Conservation (phyloP, 768 basidiomycete species). For the Agrocybe chaxingu region DNA sequence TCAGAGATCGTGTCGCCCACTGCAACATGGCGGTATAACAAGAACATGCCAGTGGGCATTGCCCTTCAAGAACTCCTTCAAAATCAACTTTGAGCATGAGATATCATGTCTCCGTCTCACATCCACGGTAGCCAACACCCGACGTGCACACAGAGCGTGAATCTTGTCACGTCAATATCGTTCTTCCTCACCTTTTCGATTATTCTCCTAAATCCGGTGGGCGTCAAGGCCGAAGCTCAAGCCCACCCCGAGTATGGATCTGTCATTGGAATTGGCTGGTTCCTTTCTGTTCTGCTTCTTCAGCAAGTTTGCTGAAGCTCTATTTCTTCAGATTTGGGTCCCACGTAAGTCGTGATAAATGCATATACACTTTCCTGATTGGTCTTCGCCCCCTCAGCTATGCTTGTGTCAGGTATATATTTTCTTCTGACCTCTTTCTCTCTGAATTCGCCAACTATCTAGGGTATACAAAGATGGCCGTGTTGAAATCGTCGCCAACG, state of each 20-base stretch:
- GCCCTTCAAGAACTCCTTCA: too few species aligned
- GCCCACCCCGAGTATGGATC: constrained; percentile 63
- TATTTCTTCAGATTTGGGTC: constrained; percentile 62
- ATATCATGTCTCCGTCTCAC: constrained; percentile 63
- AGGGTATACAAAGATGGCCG: constrained; percentile 49
- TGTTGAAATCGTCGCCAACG: constrained; percentile 81
- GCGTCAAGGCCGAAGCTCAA: constrained; percentile 36
- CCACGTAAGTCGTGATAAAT: constrained; percentile 46
- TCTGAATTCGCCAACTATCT: constrained; percentile 17
- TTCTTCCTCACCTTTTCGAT: constrained; percentile 56
- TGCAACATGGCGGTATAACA: too few species aligned
- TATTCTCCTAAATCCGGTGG: constrained; percentile 64
- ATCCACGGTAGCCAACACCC: constrained; percentile 48
- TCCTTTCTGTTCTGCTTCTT: not conserved
- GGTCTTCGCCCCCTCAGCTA: constrained; percentile 44
- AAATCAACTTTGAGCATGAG: too few species aligned
- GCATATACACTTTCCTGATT: not conserved
- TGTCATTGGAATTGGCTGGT: constrained; percentile 77
- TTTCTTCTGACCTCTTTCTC: not conserved
- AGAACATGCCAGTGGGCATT: too few species aligned
- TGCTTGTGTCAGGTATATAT: constrained; percentile 54
- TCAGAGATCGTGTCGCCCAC: too few species aligned
- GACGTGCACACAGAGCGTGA: constrained; percentile 14
- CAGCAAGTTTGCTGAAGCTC: not conserved
- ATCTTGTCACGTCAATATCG: constrained; percentile 36